Evolutionary conservation across 805 yeast species (phyloP), one percentile per base, ranked within the genome.

Genomic region (Zygosaccharomyces kombuchaensis): DNA sequence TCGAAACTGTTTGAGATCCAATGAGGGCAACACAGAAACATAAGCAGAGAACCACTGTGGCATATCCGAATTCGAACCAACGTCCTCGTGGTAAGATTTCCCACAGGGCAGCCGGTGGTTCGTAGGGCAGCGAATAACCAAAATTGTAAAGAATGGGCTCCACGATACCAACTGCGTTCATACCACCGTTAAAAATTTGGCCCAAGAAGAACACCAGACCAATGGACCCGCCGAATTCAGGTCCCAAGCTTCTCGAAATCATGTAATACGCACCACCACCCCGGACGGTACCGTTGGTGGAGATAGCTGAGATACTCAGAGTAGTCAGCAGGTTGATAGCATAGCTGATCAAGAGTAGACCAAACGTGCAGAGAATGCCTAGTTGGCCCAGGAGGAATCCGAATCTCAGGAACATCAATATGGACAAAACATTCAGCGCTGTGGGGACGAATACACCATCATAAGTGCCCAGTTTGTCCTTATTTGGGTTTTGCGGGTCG

Each of bases 241-340:
- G 96, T 0, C 99, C 99, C 50, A 93, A 70, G 27, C 96, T 84
- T 54, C 99, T 75, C 27, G 96, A 85, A 48, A 93, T 88, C 97
- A 93, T 93, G 59, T 89, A 93, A 63, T 93, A 93, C 0, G 98
- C 97, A 39, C 99, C 99, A 12, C 99, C 99, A 10, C 98, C 98
- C 55, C 89, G 78, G 2, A 93, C 98, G 0, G 95, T 88, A 17
- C 99, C 99, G 61, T 93, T 93, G 1, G 99, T 93, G 2, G 97
- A 88, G 50, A 93, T 93, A 1, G 99, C 99, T 45, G 96, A 86
- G 47, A 93, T 82, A 16, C 96, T 87, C 54, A 93, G 67, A 0
- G 96, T 87, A 0, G 99, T 93, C 45, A 93, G 71, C 5, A 88
- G 71, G 61, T 91, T 84, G 51, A 93, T 88, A 2, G 80, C 60